Base-by-base conservation (phyloP, 768 basidiomycete genomes). In the Collybiopsis confluens region DNA sequence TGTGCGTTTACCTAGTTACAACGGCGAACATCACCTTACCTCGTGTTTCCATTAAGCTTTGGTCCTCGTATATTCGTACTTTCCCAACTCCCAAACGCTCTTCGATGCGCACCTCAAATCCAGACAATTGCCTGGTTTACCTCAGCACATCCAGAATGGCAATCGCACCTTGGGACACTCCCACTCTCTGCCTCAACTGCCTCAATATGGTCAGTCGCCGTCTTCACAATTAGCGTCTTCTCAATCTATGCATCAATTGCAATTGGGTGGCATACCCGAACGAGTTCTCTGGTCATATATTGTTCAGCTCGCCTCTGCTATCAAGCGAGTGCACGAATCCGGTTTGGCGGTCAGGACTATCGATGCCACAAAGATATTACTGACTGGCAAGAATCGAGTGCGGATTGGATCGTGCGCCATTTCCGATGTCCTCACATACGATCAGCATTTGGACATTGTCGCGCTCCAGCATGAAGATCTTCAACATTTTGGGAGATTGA, bases 281-380 rank as follows among this genome's bases (percentile, higher is more conserved):
- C 77, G 86, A 16, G 83, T 86, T 0, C 65, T 99, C 2, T 99
- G 97, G 97, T 87, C 88, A 2, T 98, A 94, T 63, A 82, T 97
- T 45, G 79, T 92, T 20, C 97, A 99, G 67, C 82, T 98, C 53
- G 85, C 88, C 4, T 86, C 80, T 56, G 95, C 91, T 1, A 82
- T 98, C 68, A 92, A 88, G 68, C 82, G 80, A 42, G 85, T 90
- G 0, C 97, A 99, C 64, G 86, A 87, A 46, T 78, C 78, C 2
- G 90, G 90, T 0, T 72, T 91, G 47, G 90, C 94, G 0, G 78
- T 92, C 37, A 77, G 93, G 37, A 83, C 85, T 69, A 70, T 98
- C 20, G 97, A 98, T 57, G 78, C 83, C 8, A 88, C 86, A 21
- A 97, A 97, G 72, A 80, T 99, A 40, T 63, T 99, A 46, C 68